Evolutionary conservation across 164 flowering plant genomes (phyloP), one percentile per base, ranked within the genome.

Genomic region (Nelumbo lutea): DNA sequence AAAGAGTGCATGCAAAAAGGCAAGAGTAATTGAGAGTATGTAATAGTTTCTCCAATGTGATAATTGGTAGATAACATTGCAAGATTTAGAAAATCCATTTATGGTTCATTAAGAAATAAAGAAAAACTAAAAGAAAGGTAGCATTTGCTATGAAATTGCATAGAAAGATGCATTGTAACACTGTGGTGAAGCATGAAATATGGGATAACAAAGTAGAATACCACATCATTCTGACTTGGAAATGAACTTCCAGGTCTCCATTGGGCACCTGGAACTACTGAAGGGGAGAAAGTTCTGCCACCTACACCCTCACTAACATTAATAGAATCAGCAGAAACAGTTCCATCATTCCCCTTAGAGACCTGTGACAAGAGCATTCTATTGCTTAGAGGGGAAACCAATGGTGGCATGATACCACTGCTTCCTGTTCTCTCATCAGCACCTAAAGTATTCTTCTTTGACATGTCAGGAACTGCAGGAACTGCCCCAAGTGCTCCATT

Each of bases 231-330:
- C 77, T 83, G 91, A 72, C 80, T 91, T 62, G 81, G 95, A 61
- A 95, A 95, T 64, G 98, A 77, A 80, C 78, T 83, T 67, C 92
- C 97, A 82, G 98, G 94, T 72, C 98, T 88, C 99, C 99, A 95
- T 64, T 90, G 97, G 67, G 83, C 82, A 55, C 92, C 85, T 73
- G 94, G 69, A 78, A 81, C 91, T 42, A 80, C 73, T 74, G 92
- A 75, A 68, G 98, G 86, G 42, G 89, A 79, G 67, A 91, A 90
- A 65, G 80, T 88, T 80, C 88, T 84, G 57, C 90, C 84, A 64
- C 84, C 79, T 65, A 87, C 75, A 75, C 80, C 66, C 43, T 92
- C 98, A 73, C 79, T 77, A 65, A 76, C 73, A 77, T 66, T 83
- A 71, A 72, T 77, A 68, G 87, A 72, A 67, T 91, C 97, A 79